Conservation (phyloP, 2,329 filamentous ascomycete genomes). For the Venturia aucupariae region DNA sequence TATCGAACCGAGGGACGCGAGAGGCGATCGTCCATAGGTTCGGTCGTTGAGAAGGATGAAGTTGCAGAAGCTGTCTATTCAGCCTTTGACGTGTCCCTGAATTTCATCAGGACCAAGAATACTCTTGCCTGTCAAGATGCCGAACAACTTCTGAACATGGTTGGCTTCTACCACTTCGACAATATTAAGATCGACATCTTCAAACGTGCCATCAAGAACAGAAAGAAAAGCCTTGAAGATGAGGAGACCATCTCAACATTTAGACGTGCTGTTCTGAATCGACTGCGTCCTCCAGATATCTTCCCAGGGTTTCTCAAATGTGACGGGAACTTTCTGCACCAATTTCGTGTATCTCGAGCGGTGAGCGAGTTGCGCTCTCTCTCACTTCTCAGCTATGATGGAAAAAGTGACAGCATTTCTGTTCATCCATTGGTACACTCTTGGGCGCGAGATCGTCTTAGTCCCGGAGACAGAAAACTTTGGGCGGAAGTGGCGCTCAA, state of each 20-base stretch:
- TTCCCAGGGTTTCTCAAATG: conserved; percentile 10
- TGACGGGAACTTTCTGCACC: background rate
- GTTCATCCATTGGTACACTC: conserved; percentile 26
- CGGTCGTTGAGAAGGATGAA: conserved; percentile 15
- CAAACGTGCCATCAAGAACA: conserved; percentile 18
- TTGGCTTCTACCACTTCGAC: conserved; percentile 26
- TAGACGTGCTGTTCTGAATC: background rate
- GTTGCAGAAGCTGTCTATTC: conserved; percentile 23
- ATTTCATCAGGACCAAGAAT: conserved; percentile 23
- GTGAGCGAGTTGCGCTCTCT: conserved; percentile 16
- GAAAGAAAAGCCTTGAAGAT: conserved; percentile 2
- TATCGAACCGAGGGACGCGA: conserved; percentile 18
- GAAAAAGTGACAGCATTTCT: conserved; percentile 21
- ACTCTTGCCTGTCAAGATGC: conserved; percentile 21
- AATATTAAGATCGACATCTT: conserved; percentile 22
- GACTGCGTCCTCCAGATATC: background rate
- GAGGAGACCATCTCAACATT: conserved; percentile 9
- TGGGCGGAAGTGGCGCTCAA: conserved; percentile 24
- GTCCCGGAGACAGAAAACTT: conserved; percentile 22
- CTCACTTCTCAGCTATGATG: conserved; percentile 21
- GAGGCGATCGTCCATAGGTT: conserved; percentile 11
- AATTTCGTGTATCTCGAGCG: background rate
- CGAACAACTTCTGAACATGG: conserved; percentile 25
- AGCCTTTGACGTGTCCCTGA: conserved; percentile 24
- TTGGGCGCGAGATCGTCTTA: conserved; percentile 25